Evolutionary conservation across 2,329 filamentous ascomycete species (phyloP).

Genomic region (Blumeriella jaapii): DNA sequence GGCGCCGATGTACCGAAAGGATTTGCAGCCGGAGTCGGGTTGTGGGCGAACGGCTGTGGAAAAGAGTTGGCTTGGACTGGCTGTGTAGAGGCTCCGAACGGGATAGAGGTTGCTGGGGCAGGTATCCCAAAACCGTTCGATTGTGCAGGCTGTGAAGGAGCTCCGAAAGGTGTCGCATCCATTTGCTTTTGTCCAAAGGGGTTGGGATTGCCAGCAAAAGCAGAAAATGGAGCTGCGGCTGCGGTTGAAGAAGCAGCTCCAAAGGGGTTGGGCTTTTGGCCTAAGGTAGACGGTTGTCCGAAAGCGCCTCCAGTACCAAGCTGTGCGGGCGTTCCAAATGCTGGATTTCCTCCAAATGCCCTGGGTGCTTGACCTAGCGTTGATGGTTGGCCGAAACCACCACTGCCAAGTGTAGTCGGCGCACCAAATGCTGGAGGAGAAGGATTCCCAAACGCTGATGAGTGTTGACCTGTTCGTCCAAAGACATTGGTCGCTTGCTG

Average conservation of each 20-base stretch:
- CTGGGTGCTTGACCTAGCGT: slow-evolving; percentile 22
- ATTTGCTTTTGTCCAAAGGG: slow-evolving; percentile 22
- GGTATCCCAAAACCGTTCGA: too few species aligned
- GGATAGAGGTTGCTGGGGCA: background rate
- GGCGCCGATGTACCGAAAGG: slow-evolving; percentile 1
- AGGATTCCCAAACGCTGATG: slow-evolving; percentile 22
- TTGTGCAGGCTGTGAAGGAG: background rate
- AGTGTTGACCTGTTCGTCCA: slow-evolving; percentile 8
- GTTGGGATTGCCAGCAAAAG: slow-evolving; percentile 16
- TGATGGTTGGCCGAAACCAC: slow-evolving; percentile 8
- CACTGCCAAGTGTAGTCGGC: background rate
- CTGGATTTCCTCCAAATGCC: slow-evolving; percentile 31
- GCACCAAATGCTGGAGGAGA: slow-evolving; percentile 6
- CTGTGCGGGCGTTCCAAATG: slow-evolving; percentile 16
- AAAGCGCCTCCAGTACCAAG: slow-evolving; percentile 24
- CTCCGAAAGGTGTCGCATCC: slow-evolving; percentile 32
- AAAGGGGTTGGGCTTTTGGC: slow-evolving; percentile 22
- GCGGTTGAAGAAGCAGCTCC: slow-evolving; percentile 7
- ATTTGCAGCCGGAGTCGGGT: slow-evolving; percentile 12
- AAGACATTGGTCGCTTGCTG: slow-evolving; percentile 11
- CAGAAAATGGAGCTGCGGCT: slow-evolving; percentile 7
- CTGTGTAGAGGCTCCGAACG: slow-evolving; percentile 4
- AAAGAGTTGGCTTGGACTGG: slow-evolving; percentile 26
- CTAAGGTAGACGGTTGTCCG: slow-evolving; percentile 5
- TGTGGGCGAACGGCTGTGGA: slow-evolving; percentile 25